A percentile compares a stretch with the other conserved stretches of the same genome.
phyloP scores from a whole-genome alignment of 257 asterid species.

The Cruciata laevipes region DNA sequence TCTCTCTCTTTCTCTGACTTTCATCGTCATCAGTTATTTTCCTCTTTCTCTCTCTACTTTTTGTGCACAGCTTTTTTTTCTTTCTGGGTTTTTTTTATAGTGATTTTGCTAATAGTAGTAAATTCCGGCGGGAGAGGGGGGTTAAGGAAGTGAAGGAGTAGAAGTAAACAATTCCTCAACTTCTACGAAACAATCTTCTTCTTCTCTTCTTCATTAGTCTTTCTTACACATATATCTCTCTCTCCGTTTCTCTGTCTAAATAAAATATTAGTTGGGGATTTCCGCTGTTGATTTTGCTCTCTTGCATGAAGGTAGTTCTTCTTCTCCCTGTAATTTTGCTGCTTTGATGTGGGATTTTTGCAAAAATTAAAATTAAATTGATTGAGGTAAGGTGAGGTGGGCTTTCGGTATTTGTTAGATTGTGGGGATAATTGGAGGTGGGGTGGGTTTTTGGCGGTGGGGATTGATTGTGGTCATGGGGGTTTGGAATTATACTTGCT shows the following conservation, averaged over 20 bases:
- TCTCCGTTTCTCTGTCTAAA: neutral
- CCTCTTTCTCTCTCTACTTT: conserved; percentile 19
- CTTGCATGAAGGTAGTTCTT: conserved; percentile 33
- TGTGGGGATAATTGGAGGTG: conserved; percentile 7
- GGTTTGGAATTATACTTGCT: conserved; percentile 11
- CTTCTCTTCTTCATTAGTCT: conserved; percentile 19
- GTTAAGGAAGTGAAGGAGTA: conserved; percentile 67
- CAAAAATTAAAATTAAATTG: neutral
- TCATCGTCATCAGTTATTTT: neutral
- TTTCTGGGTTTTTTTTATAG: neutral
- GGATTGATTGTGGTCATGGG: conserved; percentile 2
- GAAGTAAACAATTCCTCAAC: conserved; percentile 75
- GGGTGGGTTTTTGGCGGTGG: neutral
- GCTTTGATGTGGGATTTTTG: conserved; percentile 13
- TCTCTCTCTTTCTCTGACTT: conserved; percentile 15
- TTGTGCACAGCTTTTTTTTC: conserved; percentile 9
- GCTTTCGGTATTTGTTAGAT: neutral
- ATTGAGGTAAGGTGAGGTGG: conserved; percentile 11
- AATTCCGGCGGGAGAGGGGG: conserved; percentile 66
- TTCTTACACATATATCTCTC: neutral
- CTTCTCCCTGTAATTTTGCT: conserved; percentile 2
- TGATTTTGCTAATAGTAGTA: conserved; percentile 6
- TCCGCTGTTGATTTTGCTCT: neutral
- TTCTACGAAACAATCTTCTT: conserved; percentile 58
- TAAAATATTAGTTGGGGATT: neutral